Evolutionary conservation across 2,329 filamentous ascomycete genomes (phyloP).

Genomic region (Colletotrichum sp.): DNA sequence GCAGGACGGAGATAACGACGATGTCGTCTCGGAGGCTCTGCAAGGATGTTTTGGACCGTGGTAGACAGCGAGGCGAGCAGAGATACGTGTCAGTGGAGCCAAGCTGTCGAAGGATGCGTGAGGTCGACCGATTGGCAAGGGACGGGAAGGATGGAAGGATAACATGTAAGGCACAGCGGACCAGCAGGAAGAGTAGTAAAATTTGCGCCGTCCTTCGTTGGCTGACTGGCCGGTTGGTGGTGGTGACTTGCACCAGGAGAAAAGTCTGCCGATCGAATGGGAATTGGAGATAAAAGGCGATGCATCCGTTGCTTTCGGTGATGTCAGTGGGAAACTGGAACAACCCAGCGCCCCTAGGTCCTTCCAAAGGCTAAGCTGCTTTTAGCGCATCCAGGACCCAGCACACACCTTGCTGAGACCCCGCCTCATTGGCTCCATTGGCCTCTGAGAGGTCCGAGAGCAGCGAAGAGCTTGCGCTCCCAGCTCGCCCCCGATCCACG

Average conservation of each 20-base stretch:
- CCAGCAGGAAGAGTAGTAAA: not conserved
- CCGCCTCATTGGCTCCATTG: not conserved
- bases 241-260: not conserved
- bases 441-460: slow-evolving; percentile 13
- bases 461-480: not conserved
- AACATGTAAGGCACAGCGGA: not conserved
- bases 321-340: slow-evolving; percentile 16
- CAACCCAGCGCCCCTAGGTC: not conserved
- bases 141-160: not conserved
- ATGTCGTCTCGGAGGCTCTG: not conserved
- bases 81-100: not conserved
- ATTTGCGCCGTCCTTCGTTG: not conserved
- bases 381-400: slow-evolving; percentile 3
- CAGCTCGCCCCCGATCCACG: not conserved
- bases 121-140: not conserved
- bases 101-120: not conserved
- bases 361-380: slow-evolving; percentile 5
- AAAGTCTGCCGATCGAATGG: slow-evolving; percentile 12
- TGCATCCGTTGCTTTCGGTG: slow-evolving; percentile 20
- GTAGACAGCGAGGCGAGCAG: not conserved
- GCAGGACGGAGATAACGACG: not conserved
- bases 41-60: not conserved
- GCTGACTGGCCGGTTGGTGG: not conserved
- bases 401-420: slow-evolving; percentile 1
- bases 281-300: slow-evolving; percentile 11